Evolutionary conservation across 768 basidiomycete genomes (phyloP).

Genomic region (Tulasnella sp.): DNA sequence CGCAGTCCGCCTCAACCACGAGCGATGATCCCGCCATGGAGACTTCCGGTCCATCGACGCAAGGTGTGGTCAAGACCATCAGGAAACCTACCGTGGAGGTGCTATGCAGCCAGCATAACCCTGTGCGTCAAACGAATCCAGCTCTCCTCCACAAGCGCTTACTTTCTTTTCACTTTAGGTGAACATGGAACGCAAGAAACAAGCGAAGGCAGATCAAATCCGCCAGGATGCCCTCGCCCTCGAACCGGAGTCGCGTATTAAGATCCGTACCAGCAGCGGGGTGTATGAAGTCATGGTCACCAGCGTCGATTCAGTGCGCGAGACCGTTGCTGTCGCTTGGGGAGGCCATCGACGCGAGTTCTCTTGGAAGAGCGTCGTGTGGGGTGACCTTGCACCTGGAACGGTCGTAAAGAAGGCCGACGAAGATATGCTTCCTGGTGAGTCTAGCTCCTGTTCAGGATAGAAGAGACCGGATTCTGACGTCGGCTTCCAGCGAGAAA

Average conservation of each 20-base stretch:
- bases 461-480: background rate
- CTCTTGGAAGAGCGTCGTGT: constrained; percentile 29
- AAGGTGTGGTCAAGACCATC: constrained; percentile 54
- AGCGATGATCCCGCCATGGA: constrained; percentile 12
- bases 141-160: background rate
- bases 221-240: constrained; percentile 65
- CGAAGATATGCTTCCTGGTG: constrained; percentile 11
- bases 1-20: background rate
- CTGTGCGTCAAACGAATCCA: constrained; percentile 52
- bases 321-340: constrained; percentile 78
- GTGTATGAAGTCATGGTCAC: constrained; percentile 82
- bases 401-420: constrained; percentile 19
- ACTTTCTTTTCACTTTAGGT: constrained; percentile 46
- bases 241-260: constrained; percentile 68
- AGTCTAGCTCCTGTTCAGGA: background rate
- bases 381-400: constrained; percentile 19
- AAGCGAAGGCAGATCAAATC: constrained; percentile 70
- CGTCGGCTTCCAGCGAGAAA: background rate
- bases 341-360: constrained; percentile 20
- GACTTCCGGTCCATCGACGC: constrained; percentile 18
- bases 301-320: constrained; percentile 62
- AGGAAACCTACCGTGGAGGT: constrained; percentile 72
- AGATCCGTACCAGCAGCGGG: constrained; percentile 77
- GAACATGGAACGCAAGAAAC: constrained; percentile 68
- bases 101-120: constrained; percentile 85